These are phyloP conservation scores for Neonectria sp. DNA, from an alignment of 2,329 filamentous ascomycete species.

Conservation along the genomic window DNA sequence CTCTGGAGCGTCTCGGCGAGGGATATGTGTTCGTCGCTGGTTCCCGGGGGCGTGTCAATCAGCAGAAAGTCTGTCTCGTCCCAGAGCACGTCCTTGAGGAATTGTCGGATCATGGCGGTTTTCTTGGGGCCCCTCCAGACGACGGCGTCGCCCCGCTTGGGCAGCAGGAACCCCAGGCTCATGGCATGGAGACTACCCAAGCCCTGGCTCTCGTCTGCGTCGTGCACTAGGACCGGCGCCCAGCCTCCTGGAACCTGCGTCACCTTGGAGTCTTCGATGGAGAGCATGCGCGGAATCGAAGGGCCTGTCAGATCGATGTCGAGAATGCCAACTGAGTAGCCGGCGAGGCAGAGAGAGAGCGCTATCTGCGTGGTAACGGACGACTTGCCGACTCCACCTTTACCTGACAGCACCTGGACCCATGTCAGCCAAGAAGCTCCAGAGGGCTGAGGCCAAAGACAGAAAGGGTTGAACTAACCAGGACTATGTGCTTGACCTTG, in stretches of 20 bases:
- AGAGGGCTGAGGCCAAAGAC: constrained; percentile 5
- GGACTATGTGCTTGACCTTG: constrained; percentile 82
- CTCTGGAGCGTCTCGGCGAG: constrained; percentile 87
- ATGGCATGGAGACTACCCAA: constrained; percentile 84
- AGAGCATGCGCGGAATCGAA: constrained; percentile 95
- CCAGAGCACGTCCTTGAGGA: constrained; percentile 93
- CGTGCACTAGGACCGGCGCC: constrained; percentile 90
- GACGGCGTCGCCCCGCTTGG: constrained; percentile 87
- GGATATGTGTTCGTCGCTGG: constrained; percentile 97
- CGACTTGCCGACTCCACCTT: constrained; percentile 98
- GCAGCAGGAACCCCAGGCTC: constrained; percentile 92
- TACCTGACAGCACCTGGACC: constrained; percentile 85
- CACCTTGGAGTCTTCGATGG: constrained; percentile 90
- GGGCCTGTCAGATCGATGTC: constrained; percentile 97
- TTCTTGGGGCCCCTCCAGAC: constrained; percentile 99
- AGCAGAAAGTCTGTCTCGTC: constrained; percentile 89
- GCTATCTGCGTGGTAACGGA: constrained; percentile 98
- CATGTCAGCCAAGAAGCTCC: constrained; percentile 33
- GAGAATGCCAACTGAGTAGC: constrained; percentile 92
- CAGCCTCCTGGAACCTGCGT: constrained; percentile 93
- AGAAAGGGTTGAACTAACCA: constrained; percentile 65
- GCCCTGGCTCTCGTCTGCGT: constrained; percentile 64
- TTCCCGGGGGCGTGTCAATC: constrained; percentile 96
- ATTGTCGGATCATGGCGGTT: constrained; percentile 98
- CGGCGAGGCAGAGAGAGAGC: constrained; percentile 86